Percentiles rank a stretch among this genome's conserved stretches.
Conservation (phyloP, 2,329 filamentous ascomycete genomes). For the Hypoxylon sp. region DNA sequence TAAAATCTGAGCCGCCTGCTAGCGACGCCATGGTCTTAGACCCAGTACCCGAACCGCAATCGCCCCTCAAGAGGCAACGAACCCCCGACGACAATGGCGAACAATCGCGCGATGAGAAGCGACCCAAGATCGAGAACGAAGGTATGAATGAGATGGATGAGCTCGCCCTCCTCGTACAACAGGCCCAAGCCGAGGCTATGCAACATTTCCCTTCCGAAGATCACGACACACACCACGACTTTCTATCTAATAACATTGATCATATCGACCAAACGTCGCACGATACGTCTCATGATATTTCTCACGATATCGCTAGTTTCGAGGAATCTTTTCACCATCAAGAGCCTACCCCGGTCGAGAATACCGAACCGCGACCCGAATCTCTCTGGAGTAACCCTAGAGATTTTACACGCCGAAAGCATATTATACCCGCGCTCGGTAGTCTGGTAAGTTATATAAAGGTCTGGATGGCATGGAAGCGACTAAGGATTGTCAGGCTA, state of each 20-base stretch:
- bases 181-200: slow-evolving; percentile 44
- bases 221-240: slow-evolving; percentile 29
- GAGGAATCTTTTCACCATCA: slow-evolving; percentile 33
- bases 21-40: slow-evolving; percentile 41
- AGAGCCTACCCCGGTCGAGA: slow-evolving; percentile 28
- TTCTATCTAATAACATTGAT: slow-evolving; percentile 27
- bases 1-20: slow-evolving; percentile 42
- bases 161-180: slow-evolving; percentile 44
- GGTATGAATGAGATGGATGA: slow-evolving; percentile 37
- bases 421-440: slow-evolving; percentile 46
- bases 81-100: slow-evolving; percentile 35
- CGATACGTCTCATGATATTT: slow-evolving; percentile 17
- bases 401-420: slow-evolving; percentile 46
- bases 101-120: slow-evolving; percentile 42
- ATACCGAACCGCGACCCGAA: slow-evolving; percentile 39
- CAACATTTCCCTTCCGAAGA: slow-evolving; percentile 39
- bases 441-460: slow-evolving; percentile 39
- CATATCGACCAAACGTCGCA: no score
- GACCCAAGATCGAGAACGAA: slow-evolving; percentile 41
- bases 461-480: background rate
- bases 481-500: slow-evolving; percentile 42
- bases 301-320: slow-evolving; percentile 16
- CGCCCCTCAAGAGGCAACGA: slow-evolving; percentile 44
- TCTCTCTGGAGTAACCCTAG: slow-evolving; percentile 47
- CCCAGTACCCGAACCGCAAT: slow-evolving; percentile 29